These are phyloP conservation scores for Eucalyptus erythrocorys DNA, from an alignment of 345 rosid species.

Conservation along the genomic window DNA sequence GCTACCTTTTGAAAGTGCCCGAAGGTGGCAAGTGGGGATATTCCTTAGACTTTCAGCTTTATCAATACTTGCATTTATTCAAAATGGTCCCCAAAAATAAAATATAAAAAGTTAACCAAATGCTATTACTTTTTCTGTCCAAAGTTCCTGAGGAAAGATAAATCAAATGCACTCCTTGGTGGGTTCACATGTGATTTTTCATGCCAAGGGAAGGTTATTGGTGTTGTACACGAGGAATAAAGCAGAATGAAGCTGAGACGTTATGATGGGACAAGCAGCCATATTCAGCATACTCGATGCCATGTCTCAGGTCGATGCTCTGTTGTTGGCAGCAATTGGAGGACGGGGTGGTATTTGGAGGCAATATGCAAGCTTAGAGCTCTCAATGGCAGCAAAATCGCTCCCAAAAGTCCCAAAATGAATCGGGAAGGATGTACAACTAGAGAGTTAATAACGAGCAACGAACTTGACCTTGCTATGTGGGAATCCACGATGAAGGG, in stretches of 20 bases:
- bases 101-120: accelerated
- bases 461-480: background rate
- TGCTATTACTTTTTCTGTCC: no score
- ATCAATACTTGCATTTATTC: no score
- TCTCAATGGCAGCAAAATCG: background rate
- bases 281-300: background rate
- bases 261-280: background rate
- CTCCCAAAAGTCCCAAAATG: background rate
- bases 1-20: background rate
- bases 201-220: no score
- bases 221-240: background rate
- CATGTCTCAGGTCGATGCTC: background rate
- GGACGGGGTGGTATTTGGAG: background rate
- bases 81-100: background rate
- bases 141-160: no score
- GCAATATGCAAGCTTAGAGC: background rate
- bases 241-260: no score
- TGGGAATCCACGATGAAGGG: background rate
- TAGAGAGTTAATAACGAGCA: accelerated
- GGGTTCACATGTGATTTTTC: no score
- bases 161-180: no score
- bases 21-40: background rate
- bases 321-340: no score
- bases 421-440: no score
- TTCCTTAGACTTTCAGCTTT: background rate